Evolutionary conservation across 768 basidiomycete genomes (phyloP), one percentile per base, ranked within the genome.

Genomic region (Panaeolus cyanescens): DNA sequence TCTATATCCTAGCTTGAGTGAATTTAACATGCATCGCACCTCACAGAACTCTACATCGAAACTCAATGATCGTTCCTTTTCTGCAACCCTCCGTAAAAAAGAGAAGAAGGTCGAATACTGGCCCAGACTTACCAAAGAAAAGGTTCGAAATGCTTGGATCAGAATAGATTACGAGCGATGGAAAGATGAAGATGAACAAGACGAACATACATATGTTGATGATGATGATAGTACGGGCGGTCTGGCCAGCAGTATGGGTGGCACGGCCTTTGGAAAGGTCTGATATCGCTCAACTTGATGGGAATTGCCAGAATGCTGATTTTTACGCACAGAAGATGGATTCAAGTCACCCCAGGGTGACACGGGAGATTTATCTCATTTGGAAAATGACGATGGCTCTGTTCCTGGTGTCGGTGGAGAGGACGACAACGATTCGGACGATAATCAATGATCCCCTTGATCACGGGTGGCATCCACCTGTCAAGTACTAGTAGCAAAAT

Each of bases 101-200:
- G 87, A 88, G 59, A 68, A 72, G 31, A 76, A 88, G 70, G 72
- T 77, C 13, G 96, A 95, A 67, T 99, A 84, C 76, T 99, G 96
- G 96, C 92, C 93, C 25, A 85, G 96, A 60, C 80, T 99, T 56
- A 95, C 92, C 53, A 95, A 96, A 75, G 91, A 92, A 62, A 96
- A 95, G 75, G 70, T 85, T 62, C 92, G 85, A 76, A 86, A 82
- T 56, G 79, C 87, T 60, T 96, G 86, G 77, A 78, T 98, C 75
- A 98, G 97, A 84, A 97, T 95, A 45, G 93, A 98, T 75, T 98
- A 97, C 74, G 80, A 81, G 65, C 96, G 92, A 79, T 98, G 95
- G 95, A 90, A 91, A 39, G 96, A 98, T 70, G 96, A 98, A 79
- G 96, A 98, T 71, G 96, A 99, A 73, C 96, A 98, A 77, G 91